Base-by-base conservation (phyloP, 2,329 filamentous ascomycete species). In the Alternaria triticimaculans region DNA sequence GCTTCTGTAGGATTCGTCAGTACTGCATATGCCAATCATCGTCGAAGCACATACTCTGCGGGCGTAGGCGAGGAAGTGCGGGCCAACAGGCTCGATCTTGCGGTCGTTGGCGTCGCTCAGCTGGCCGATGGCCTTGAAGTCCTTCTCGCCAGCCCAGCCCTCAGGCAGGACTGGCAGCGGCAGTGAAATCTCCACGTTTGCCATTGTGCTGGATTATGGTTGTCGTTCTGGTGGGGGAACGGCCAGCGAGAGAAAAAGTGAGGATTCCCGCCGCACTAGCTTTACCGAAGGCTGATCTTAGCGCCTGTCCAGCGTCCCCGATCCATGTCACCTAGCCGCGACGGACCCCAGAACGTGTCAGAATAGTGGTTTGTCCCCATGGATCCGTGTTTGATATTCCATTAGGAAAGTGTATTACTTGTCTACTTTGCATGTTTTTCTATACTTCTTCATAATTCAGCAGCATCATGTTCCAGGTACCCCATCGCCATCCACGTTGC, bases 51-150 rank as follows among this genome's bases (percentile, higher is more conserved):
- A 58, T 84, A 94, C 93, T 83, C 96, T 92, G 79, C 96, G 94
- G 76, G 96, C 96, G 82, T 98, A 94, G 72, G 96, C 96, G 71
- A 99, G 90, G 87, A 97, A 99, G 86, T 97, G 93, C 82, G 96
- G 95, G 73, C 96, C 96, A 72, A 98, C 93, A 58, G 96, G 94
- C 86, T 98, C 96, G 76, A 99, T 90, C 80, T 92, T 95, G 79
- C 96, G 91, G 84, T 94, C 90, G 55, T 89, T 91, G 43, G 93
- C 89, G 68, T 87, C 83, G 67, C 92, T 94, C 68, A 98, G 86
- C 73, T 89, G 86, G 75, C 91, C 92, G 70, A 97, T 80, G 62
- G 91, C 83, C 84, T 96, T 96, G 88, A 98, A 97, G 82, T 96
- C 93, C 82, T 96, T 97, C 65, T 97, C 94, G 67, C 88, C 91